phyloP scores from a whole-genome alignment of 2,329 filamentous ascomycete species.

The Mariannaea sp. region DNA sequence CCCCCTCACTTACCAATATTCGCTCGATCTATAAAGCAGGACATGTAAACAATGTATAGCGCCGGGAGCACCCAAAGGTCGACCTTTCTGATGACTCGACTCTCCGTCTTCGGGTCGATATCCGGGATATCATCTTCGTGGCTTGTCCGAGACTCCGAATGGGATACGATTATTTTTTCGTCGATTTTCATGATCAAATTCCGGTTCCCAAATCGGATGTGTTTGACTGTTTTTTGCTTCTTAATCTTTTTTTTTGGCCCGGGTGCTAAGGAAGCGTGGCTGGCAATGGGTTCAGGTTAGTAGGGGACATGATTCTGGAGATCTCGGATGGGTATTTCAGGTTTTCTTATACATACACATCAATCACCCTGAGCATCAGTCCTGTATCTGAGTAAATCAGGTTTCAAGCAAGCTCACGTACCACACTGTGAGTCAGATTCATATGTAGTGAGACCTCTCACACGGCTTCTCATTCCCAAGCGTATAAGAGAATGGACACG shows the following conservation, averaged over 20 bases:
- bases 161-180: not conserved
- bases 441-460: conserved; percentile 4
- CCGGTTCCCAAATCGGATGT: too few species aligned
- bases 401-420: not conserved
- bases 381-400: not conserved
- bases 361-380: not conserved
- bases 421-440: conserved; percentile 3
- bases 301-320: too few species aligned
- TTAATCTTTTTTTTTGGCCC: too few species aligned
- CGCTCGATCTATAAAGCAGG: conserved; percentile 59
- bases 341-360: not conserved
- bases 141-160: not conserved
- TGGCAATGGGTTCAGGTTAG: too few species aligned
- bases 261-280: too few species aligned
- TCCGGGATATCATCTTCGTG: not conserved
- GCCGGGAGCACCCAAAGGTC: conserved; percentile 46
- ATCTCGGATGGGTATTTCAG: too few species aligned
- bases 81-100: conserved; percentile 40
- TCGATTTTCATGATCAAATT: not conserved
- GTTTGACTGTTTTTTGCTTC: not conserved
- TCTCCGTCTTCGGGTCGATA: conserved; percentile 38
- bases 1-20: conserved; percentile 47
- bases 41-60: conserved; percentile 60
- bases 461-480: not conserved
- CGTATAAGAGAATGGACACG: not conserved